These are phyloP conservation scores for Nannizziopsis barbatae DNA, from an alignment of 2,329 filamentous ascomycete genomes.

Conservation along the genomic window DNA sequence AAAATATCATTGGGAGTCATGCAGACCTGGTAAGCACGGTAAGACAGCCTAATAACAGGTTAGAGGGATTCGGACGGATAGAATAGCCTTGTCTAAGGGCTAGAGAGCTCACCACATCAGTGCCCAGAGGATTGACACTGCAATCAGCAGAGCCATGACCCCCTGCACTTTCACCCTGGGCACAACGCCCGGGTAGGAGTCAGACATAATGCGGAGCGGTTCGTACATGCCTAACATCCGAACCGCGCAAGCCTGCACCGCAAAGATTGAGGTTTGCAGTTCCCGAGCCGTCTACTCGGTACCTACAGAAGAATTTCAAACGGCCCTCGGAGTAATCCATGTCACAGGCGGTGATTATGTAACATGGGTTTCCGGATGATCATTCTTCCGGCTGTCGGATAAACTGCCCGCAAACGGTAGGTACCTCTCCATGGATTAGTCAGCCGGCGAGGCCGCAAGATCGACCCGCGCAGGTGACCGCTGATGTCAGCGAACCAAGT, in stretches of 20 bases:
- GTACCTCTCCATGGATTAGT: too few species aligned
- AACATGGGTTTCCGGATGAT: too few species aligned
- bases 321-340: neutral
- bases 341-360: neutral
- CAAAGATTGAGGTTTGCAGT: neutral
- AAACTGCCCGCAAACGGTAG: too few species aligned
- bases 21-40: constrained; percentile 76
- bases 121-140: constrained; percentile 39
- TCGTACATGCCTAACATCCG: constrained; percentile 37
- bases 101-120: constrained; percentile 36
- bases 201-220: constrained; percentile 35
- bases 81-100: neutral
- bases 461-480: too few species aligned
- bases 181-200: constrained; percentile 37
- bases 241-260: constrained; percentile 14
- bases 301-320: neutral
- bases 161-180: constrained; percentile 39
- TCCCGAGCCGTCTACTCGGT: neutral
- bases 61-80: constrained; percentile 2
- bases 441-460: too few species aligned
- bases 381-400: too few species aligned
- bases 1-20: constrained; percentile 85
- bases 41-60: constrained; percentile 54
- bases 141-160: constrained; percentile 40
- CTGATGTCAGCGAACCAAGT: too few species aligned